Evolutionary conservation across 768 basidiomycete species (phyloP), one percentile per base, ranked within the genome.

Genomic region (Hydnomerulius pinastri): DNA sequence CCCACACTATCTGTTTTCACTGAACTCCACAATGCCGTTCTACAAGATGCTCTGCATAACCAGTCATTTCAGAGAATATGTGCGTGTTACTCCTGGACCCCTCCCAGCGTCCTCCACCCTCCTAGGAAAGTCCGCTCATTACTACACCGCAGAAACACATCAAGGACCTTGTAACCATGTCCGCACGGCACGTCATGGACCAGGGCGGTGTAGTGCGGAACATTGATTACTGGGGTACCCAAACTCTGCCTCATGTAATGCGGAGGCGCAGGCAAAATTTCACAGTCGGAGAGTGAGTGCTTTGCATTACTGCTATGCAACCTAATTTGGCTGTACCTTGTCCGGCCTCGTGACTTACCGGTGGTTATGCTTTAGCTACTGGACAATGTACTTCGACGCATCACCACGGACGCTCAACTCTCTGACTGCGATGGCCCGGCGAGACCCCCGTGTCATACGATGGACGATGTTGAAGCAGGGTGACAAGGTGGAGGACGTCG

Each of bases 341-440:
- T n/a, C n/a, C n/a, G n/a, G n/a, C n/a, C n/a, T n/a, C n/a, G n/a
- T n/a, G 21, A 66, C 50, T 33, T 6, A 4, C 29, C 17, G 12
- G 13, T 45, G 20, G 18, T 43, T 45, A 23, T 35, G 24, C 27
- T 3, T 40, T 58, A 95, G 92, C 59, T 93, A 93, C 66, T 95
- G 91, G 91, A 85, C 87, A 4, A 80, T 96, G 75, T 81, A 91
- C 63, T 96, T 94, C 66, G 93, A 96, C 73, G 82, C 90, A 4
- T 87, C 87, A 8, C 92, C 92, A 10, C 74, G 74, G 32, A 84
- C 82, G 0, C 73, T 95, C 42, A 72, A 74, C 6, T 73, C 78
- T 1, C 73, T 96, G n/a, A 82, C 83, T 57, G 69, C 73, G 8
- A 74, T 87, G 48, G 78, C 95, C 67, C 82, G 86, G 7, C 76